Conservation (phyloP, 495 filamentous ascomycete species). For the Penicillium pancosmium region DNA sequence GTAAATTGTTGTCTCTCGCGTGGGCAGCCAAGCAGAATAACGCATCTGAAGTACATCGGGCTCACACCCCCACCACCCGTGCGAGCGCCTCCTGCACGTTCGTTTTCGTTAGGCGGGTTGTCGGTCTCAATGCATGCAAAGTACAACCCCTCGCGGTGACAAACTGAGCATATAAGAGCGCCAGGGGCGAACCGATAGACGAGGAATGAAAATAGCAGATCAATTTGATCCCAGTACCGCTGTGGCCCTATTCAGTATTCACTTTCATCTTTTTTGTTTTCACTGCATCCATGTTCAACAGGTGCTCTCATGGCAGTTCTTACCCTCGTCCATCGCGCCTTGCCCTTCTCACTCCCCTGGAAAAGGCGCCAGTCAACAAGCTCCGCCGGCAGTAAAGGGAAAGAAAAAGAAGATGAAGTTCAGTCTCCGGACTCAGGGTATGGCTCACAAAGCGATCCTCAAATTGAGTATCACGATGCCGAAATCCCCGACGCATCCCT, state of each 20-base stretch:
- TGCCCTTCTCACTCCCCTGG: constrained; percentile 26
- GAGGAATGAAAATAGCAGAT: not conserved
- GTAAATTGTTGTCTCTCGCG: constrained; percentile 21
- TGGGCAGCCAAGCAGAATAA: constrained; percentile 29
- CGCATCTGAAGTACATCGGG: constrained; percentile 16
- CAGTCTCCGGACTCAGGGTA: constrained; percentile 2
- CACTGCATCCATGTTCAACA: constrained; percentile 8
- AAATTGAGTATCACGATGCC: constrained; percentile 7
- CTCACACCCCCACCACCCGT: constrained; percentile 20
- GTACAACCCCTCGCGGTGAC: constrained; percentile 10
- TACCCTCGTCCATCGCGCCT: constrained; percentile 29
- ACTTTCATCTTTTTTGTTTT: not conserved
- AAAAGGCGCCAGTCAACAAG: constrained; percentile 18
- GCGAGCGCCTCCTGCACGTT: constrained; percentile 25
- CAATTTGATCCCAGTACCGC: not conserved
- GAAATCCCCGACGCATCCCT: constrained; percentile 15
- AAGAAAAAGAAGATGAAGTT: constrained; percentile 18
- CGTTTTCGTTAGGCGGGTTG: constrained; percentile 22
- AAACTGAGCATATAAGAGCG: constrained; percentile 14
- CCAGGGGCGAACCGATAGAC: constrained; percentile 3
- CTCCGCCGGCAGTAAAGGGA: constrained; percentile 17
- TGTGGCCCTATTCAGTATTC: not conserved
- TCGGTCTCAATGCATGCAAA: constrained; percentile 12
- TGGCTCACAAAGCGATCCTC: constrained; percentile 3
- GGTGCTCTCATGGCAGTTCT: constrained; percentile 25